Conservation (phyloP, 2,329 filamentous ascomycete genomes). For the Venturiaceae sp. region DNA sequence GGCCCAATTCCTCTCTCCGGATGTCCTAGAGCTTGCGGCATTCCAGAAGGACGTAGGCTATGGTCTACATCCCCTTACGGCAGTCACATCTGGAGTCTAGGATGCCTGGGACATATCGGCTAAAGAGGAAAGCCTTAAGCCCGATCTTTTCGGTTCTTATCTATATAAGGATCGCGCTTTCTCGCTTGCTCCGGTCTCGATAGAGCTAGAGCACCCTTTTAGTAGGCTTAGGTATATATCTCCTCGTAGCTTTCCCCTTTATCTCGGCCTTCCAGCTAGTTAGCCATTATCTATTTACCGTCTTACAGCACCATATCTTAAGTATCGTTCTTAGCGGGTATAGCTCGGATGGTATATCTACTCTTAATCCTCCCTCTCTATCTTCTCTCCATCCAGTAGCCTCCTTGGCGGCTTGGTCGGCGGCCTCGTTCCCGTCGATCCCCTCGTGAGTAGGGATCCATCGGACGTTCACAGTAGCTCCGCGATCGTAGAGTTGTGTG, state of each 20-base stretch:
- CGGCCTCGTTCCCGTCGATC: slow-evolving; percentile 13
- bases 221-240: slow-evolving; percentile 13
- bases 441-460: slow-evolving; percentile 13
- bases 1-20: slow-evolving; percentile 11
- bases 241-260: slow-evolving; percentile 14
- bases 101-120: slow-evolving; percentile 20
- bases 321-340: slow-evolving; percentile 10
- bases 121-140: slow-evolving; percentile 18
- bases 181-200: slow-evolving; percentile 12
- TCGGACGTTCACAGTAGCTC: not conserved
- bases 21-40: slow-evolving; percentile 19
- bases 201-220: slow-evolving; percentile 7
- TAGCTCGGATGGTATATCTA: slow-evolving; percentile 10
- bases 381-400: slow-evolving; percentile 9
- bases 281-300: slow-evolving; percentile 15
- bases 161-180: slow-evolving; percentile 18
- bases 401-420: slow-evolving; percentile 14
- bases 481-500: slow-evolving; percentile 2
- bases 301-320: slow-evolving; percentile 11
- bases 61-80: slow-evolving; percentile 15
- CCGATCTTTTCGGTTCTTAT: slow-evolving; percentile 19
- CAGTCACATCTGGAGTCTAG: slow-evolving; percentile 17
- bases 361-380: slow-evolving; percentile 7
- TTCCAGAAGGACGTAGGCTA: slow-evolving; percentile 21
- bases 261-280: slow-evolving; percentile 12